Base-by-base conservation (phyloP, 2,329 filamentous ascomycete species). In the Didymosphaeria variabile region DNA sequence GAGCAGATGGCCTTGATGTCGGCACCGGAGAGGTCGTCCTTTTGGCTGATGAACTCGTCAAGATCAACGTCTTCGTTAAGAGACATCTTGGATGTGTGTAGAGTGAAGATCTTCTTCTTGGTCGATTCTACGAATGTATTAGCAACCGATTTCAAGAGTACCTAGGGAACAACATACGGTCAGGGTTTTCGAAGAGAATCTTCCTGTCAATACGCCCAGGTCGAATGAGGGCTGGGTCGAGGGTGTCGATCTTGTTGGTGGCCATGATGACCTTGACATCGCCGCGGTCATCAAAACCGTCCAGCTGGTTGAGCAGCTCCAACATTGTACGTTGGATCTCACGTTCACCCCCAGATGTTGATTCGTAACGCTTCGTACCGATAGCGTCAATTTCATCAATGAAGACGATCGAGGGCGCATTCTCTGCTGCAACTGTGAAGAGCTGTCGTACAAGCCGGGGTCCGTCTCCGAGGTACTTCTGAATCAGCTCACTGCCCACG, bases 231-330 rank as follows among this genome's bases (percentile, higher is more conserved):
- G 95, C 95, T 58, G 95, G 95, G 76, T 99, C 96, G 31, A 99
- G 86, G 4, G 93, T 97, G 70, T 99, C 96, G 70, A 99, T 99
- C 88, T 99, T 99, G 89, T 99, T 99, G 69, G 95, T 99, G 13
- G 95, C 96, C 94, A 99, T 98, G 79, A 99, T 94, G 64, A 99
- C 95, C 85, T 99, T 99, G 81, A 99, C 94, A 77, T 99, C 95
- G 70, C 95, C 96, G 63, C 95, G 92, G 80, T 99, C 96, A 77
- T 99, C 95, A 82, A 99, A 99, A 73, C 95, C 95, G 78, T 99
- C 95, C 9, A 99, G 89, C 83, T 99, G 95, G 81, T 99, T 99
- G 45, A 99, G 89, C 57, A 99, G 87, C 77, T 99, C 95, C 80
- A 99, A 84, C 95, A 99, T 99, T 52, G 95, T 99, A 79, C 95